These are phyloP conservation scores for Gynandropsis gynandra DNA, from an alignment of 345 rosid genomes.

Conservation along the genomic window DNA sequence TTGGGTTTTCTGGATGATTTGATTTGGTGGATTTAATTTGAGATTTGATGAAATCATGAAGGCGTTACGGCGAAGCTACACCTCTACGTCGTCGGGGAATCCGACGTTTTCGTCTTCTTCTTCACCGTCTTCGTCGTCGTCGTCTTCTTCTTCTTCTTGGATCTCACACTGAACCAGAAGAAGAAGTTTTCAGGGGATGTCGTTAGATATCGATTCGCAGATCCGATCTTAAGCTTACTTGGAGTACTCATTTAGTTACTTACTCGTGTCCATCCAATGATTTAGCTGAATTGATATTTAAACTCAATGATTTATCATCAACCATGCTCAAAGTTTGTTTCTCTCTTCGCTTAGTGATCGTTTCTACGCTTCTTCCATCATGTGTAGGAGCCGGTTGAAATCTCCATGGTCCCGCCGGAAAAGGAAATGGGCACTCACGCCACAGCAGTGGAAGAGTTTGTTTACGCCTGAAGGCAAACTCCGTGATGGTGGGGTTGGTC, in stretches of 20 bases:
- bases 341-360: not conserved
- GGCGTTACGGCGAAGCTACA: conserved; percentile 79
- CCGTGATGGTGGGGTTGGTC: conserved; percentile 68
- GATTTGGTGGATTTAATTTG: conserved; percentile 3
- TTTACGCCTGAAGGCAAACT: conserved; percentile 79
- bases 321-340: conserved; percentile 12
- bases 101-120: conserved; percentile 53
- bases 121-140: conserved; percentile 37
- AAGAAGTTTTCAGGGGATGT: not conserved
- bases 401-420: conserved; percentile 97
- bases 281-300: conserved; percentile 4
- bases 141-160: conserved; percentile 52
- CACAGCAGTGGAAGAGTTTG: conserved; percentile 78
- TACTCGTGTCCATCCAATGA: not conserved
- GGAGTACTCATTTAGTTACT: conserved; percentile 27
- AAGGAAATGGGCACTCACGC: conserved; percentile 61
- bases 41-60: conserved; percentile 37
- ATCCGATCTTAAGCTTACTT: conserved; percentile 22
- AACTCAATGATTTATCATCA: not conserved
- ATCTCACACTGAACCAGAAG: conserved; percentile 21
- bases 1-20: not conserved
- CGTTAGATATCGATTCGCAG: conserved; percentile 15
- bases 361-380: not conserved
- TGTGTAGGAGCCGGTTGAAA: conserved; percentile 54
- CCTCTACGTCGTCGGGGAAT: conserved; percentile 61